phyloP scores from a whole-genome alignment of 176 grass and related monocot species.

The Avena eriantha region DNA sequence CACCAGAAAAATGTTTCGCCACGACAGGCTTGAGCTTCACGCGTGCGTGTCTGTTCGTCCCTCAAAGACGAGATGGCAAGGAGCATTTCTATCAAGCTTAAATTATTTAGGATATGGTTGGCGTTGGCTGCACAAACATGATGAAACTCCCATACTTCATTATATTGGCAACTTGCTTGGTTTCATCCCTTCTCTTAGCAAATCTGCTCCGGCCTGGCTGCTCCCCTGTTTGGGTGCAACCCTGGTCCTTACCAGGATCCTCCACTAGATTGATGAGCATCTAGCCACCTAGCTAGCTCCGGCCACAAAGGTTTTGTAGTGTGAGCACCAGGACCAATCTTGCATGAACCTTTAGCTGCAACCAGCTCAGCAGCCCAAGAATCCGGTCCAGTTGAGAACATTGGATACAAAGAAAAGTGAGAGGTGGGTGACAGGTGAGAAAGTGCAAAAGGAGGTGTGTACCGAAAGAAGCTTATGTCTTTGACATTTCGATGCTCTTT shows the following conservation, averaged over 20 bases:
- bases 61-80: slow-evolving; percentile 2
- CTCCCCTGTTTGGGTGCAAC: neutral
- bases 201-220: neutral
- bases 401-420: neutral
- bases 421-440: neutral
- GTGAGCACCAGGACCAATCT: slow-evolving; percentile 6
- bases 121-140: neutral
- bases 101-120: neutral
- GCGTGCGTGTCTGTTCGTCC: neutral
- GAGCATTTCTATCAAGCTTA: neutral
- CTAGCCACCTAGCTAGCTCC: neutral
- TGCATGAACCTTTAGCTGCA: slow-evolving; percentile 15
- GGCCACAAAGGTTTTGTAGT: neutral
- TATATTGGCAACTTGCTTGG: too few species aligned
- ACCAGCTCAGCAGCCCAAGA: slow-evolving; percentile 34
- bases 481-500: slow-evolving; percentile 43
- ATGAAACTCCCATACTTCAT: too few species aligned
- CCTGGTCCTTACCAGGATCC: neutral
- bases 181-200: neutral
- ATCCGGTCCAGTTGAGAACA: slow-evolving; percentile 24
- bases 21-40: slow-evolving; percentile 34
- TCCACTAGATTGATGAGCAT: slow-evolving; percentile 25
- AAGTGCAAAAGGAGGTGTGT: neutral
- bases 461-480: slow-evolving; percentile 19
- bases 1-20: neutral